Evolutionary conservation across 2,329 filamentous ascomycete genomes (phyloP), one percentile per base, ranked within the genome.

Genomic region (Calonectria crousiana): DNA sequence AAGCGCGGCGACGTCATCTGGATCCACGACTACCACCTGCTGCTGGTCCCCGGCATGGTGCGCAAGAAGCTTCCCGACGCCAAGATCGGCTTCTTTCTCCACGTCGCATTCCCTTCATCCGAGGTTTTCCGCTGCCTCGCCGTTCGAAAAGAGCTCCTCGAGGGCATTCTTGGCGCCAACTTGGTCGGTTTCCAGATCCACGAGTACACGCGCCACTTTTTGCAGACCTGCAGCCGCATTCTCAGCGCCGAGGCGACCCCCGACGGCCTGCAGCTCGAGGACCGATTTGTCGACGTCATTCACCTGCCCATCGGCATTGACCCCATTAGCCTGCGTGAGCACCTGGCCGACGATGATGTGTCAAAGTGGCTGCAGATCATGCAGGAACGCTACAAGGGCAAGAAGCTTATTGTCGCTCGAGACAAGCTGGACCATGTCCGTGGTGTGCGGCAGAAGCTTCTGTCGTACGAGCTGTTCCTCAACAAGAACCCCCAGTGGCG

Each of bases 361-460:
- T 87, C 90, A 73, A 90, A 92, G 77, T 98, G 95, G 95, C 90
- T 98, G 64, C 88, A 92, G 64, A 93, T 93, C 30, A 93, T 98
- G 85, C 90, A 93, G 75, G 93, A 98, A 75, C 92, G 94, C 58
- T 98, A 98, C 85, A 91, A 93, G 78, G 95, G 93, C 78, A 98
- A 98, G 88, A 93, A 92, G 80, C 90, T 98, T 71, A 97, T 98
- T 78, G 96, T 98, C 16, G 95, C 95, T 13, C 93, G 96, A 67
- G 96, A 98, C 85, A 98, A 98, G 89, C 92, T 98, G 56, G 96
- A 98, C 84, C 93, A 95, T 78, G 95, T 98, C 71, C 93, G 96
- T 68, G 96, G 97, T 74, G 95, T 98, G 49, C 92, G 96, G 49
- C 96, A 98, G 85, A 98, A 98, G 88, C 90, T 98, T 8, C 88